phyloP scores from a whole-genome alignment of 2,329 filamentous ascomycete species.

The Ambrosiella beaveri region DNA sequence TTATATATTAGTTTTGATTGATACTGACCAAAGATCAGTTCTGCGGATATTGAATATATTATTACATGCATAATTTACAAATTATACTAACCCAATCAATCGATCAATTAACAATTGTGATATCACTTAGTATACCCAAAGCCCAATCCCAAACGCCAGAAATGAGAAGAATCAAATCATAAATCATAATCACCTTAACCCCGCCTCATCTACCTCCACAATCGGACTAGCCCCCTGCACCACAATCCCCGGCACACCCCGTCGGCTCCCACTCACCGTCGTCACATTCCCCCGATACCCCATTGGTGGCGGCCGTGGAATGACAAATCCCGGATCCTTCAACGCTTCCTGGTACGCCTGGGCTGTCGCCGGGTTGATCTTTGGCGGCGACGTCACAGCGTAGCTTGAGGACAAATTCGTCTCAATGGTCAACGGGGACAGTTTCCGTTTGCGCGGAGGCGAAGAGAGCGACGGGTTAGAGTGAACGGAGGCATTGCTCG shows the following conservation, averaged over 20 bases:
- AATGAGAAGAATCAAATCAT: not conserved
- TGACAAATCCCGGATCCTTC: conserved; percentile 6
- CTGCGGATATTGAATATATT: not conserved
- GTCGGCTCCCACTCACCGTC: conserved; percentile 21
- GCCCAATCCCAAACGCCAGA: not conserved
- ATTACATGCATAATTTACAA: not conserved
- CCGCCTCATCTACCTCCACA: conserved; percentile 15
- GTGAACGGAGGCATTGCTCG: conserved; percentile 17
- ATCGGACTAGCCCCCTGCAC: conserved; percentile 18
- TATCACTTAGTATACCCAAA: not conserved
- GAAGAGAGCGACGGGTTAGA: conserved; percentile 32
- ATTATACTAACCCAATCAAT: not conserved
- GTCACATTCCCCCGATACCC: conserved; percentile 17
- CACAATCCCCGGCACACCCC: conserved; percentile 21
- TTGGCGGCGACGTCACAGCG: not conserved
- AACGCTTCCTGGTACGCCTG: conserved; percentile 1
- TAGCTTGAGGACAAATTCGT: not conserved
- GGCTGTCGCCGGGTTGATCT: not conserved
- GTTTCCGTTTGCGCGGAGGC: conserved; percentile 18
- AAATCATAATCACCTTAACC: not conserved
- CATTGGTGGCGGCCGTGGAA: conserved; percentile 18
- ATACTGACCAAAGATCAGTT: too few relatives aligned
- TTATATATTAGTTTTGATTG: not conserved
- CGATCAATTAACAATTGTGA: not conserved
- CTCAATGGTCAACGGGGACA: not conserved